These are phyloP conservation scores for Penicillium sp. DNA, from an alignment of 2,329 filamentous ascomycete species.

Conservation along the genomic window DNA sequence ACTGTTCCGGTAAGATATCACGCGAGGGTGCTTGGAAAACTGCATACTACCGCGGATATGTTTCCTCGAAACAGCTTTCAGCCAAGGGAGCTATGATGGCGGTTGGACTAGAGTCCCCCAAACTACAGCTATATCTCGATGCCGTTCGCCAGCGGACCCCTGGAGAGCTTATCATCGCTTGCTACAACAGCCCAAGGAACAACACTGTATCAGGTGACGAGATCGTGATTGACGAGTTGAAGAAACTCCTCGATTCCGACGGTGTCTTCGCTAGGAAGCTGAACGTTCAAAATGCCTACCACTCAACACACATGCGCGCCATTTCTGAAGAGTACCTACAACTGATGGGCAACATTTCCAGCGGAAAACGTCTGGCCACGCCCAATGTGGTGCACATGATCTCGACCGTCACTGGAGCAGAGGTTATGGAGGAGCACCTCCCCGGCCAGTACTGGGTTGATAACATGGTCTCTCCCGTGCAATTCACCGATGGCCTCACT, in stretches of 20 bases:
- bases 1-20: conserved; percentile 42
- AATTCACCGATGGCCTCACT: conserved; percentile 24
- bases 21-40: conserved; percentile 26
- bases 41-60: conserved; percentile 30
- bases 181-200: conserved; percentile 30
- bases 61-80: conserved; percentile 19
- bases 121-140: conserved; percentile 20
- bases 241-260: conserved; percentile 20
- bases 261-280: conserved; percentile 29
- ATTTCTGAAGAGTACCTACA: conserved; percentile 26
- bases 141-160: conserved; percentile 1
- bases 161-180: conserved; percentile 28
- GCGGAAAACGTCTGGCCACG: conserved; percentile 6
- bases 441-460: conserved; percentile 30
- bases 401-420: conserved; percentile 25
- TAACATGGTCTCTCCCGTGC: conserved; percentile 33
- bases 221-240: conserved; percentile 24
- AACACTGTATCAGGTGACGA: conserved; percentile 29
- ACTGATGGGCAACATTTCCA: conserved; percentile 20
- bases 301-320: conserved; percentile 27
- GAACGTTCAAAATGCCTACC: conserved; percentile 32
- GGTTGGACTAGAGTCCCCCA: conserved; percentile 18
- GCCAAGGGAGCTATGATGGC: conserved; percentile 31
- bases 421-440: conserved; percentile 13
- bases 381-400: conserved; percentile 23